Conservation (phyloP, 2,329 filamentous ascomycete species). For the Coniochaeta hoffmannii region DNA sequence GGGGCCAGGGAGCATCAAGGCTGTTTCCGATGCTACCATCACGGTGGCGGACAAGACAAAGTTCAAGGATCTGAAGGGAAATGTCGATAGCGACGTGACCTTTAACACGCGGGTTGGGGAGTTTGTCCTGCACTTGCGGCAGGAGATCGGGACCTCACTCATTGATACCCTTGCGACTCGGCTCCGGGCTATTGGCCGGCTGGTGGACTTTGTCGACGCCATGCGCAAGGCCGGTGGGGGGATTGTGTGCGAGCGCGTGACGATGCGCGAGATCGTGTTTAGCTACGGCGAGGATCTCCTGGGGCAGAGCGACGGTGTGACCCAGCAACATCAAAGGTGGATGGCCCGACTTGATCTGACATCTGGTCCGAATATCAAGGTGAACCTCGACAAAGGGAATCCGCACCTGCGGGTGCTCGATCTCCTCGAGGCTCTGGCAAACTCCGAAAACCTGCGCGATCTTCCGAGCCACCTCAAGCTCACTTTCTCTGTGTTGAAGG, state of each 20-base stretch:
- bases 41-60: slow-evolving; percentile 44
- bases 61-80: slow-evolving; percentile 43
- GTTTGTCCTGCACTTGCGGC: slow-evolving; percentile 54
- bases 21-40: slow-evolving; percentile 46
- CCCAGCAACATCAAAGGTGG: slow-evolving; percentile 23
- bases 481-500: slow-evolving; percentile 58
- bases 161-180: slow-evolving; percentile 51
- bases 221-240: slow-evolving; percentile 49
- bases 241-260: slow-evolving; percentile 51
- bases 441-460: slow-evolving; percentile 43
- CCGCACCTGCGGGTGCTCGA: slow-evolving; percentile 60
- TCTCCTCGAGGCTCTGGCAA: slow-evolving; percentile 50
- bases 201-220: slow-evolving; percentile 63
- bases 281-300: slow-evolving; percentile 45
- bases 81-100: slow-evolving; percentile 53
- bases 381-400: slow-evolving; percentile 48
- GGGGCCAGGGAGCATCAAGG: slow-evolving; percentile 19
- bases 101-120: slow-evolving; percentile 53
- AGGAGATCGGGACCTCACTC: slow-evolving; percentile 50
- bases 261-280: slow-evolving; percentile 58
- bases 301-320: not conserved
- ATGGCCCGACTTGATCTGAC: slow-evolving; percentile 52
- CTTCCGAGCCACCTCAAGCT: slow-evolving; percentile 47
- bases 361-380: slow-evolving; percentile 36
- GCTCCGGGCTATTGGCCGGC: slow-evolving; percentile 59